A percentile compares a stretch with the other conserved stretches of the same genome.
phyloP scores from a whole-genome alignment of 768 basidiomycete genomes.

The Amanita molliuscula region DNA sequence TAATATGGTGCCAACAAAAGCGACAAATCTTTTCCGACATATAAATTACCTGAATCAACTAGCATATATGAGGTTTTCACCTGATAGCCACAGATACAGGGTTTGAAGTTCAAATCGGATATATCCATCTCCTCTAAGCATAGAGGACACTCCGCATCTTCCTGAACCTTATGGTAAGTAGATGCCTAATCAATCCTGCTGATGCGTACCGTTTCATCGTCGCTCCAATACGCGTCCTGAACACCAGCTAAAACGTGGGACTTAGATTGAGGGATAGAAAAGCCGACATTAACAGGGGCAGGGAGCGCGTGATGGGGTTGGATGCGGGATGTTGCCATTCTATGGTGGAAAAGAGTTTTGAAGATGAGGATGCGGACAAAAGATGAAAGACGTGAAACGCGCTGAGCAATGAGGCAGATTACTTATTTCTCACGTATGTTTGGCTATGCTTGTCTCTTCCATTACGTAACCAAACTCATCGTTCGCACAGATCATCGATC shows the following conservation, averaged over 20 bases:
- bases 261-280: constrained; percentile 69
- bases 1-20: constrained; percentile 99
- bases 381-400: constrained; percentile 16
- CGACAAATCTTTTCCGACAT: constrained; percentile 77
- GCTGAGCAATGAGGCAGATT: constrained; percentile 16
- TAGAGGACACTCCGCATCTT: constrained; percentile 95
- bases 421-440: constrained; percentile 20
- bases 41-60: constrained; percentile 7
- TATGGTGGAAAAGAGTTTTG: constrained; percentile 1
- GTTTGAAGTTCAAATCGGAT: constrained; percentile 98
- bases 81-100: constrained; percentile 98
- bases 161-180: constrained; percentile 35
- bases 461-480: neutral
- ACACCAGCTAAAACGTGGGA: constrained; percentile 82
- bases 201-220: constrained; percentile 68
- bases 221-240: constrained; percentile 96
- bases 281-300: constrained; percentile 64
- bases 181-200: neutral
- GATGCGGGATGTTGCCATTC: constrained; percentile 44
- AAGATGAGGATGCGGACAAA: constrained; percentile 9
- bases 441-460: constrained; percentile 13
- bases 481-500: neutral
- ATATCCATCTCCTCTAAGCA: constrained; percentile 99
- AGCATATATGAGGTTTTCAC: constrained; percentile 26
- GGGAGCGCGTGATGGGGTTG: constrained; percentile 58